A percentile compares a stretch with the other conserved stretches of the same genome.
These are phyloP conservation scores for Fusarium torulosum DNA, from an alignment of 2,329 filamentous ascomycete genomes.

Conservation along the genomic window DNA sequence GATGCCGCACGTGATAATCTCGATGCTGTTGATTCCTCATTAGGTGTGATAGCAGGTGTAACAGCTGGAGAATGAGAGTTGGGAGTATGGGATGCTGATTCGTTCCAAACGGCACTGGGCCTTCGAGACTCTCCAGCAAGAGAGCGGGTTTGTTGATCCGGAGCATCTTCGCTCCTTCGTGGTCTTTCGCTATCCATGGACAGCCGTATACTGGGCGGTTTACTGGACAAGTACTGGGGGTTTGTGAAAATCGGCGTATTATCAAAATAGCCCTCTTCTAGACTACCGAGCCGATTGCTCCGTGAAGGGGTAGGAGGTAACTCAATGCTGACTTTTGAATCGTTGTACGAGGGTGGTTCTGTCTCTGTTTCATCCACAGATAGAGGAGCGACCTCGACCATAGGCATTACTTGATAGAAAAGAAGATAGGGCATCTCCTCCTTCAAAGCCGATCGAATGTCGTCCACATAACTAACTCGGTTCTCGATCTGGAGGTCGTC, in stretches of 20 bases:
- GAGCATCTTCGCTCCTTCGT: slow-evolving; percentile 63
- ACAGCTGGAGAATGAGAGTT: slow-evolving; percentile 54
- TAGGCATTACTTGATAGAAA: slow-evolving; percentile 94
- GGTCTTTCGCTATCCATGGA: slow-evolving; percentile 66
- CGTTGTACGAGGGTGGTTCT: slow-evolving; percentile 71
- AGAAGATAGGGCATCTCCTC: slow-evolving; percentile 94
- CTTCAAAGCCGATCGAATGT: slow-evolving; percentile 79
- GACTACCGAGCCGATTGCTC: slow-evolving; percentile 34
- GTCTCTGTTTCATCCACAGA: slow-evolving; percentile 62
- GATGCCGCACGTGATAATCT: slow-evolving; percentile 70
- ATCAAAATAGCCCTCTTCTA: slow-evolving; percentile 48
- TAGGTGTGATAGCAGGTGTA: slow-evolving; percentile 61
- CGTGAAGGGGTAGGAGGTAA: slow-evolving; percentile 46
- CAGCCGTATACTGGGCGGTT: slow-evolving; percentile 65
- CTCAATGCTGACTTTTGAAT: slow-evolving; percentile 60
- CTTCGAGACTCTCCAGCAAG: slow-evolving; percentile 58
- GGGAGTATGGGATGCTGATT: slow-evolving; percentile 57
- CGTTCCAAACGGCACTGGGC: slow-evolving; percentile 64
- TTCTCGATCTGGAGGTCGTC: slow-evolving; percentile 81
- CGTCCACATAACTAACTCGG: slow-evolving; percentile 81
- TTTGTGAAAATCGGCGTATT: slow-evolving; percentile 42
- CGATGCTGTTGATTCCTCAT: slow-evolving; percentile 67
- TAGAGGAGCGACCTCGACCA: slow-evolving; percentile 73
- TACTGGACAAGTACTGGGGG: slow-evolving; percentile 47
- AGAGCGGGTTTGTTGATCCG: slow-evolving; percentile 53